A percentile compares a stretch with the other conserved stretches of the same genome.
These are phyloP conservation scores for Gossypium arboreum DNA, from an alignment of 345 rosid genomes.

Conservation along the genomic window DNA sequence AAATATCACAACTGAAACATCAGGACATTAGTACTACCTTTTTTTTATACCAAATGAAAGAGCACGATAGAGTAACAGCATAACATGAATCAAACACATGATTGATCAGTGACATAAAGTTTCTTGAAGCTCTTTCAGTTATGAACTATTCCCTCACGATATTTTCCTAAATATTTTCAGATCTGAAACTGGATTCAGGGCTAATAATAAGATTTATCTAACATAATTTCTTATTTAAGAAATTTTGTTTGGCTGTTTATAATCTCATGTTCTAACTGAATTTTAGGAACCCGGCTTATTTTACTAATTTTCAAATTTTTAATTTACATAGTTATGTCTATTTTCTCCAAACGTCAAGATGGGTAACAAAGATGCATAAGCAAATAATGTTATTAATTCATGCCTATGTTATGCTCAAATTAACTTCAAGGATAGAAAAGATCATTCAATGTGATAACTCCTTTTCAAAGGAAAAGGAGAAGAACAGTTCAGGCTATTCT, in stretches of 20 bases:
- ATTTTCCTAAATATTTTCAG: neutral
- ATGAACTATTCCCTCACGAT: neutral
- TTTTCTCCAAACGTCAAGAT: neutral
- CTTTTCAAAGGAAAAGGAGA: neutral
- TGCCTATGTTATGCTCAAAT: neutral
- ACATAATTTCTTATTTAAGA: neutral
- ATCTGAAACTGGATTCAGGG: neutral
- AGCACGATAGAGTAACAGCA: neutral
- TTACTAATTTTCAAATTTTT: neutral
- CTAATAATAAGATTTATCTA: neutral
- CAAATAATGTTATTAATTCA: neutral
- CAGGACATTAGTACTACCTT: slow-evolving; percentile 5
- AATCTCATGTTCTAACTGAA: neutral
- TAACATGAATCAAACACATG: neutral
- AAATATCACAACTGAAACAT: slow-evolving; percentile 12
- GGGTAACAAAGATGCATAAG: neutral
- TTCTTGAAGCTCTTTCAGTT: slow-evolving; percentile 1
- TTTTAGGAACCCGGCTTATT: neutral
- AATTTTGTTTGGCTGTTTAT: neutral
- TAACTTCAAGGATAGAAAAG: neutral
- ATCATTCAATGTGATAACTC: neutral
- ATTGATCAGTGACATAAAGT: neutral
- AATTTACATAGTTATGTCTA: neutral
- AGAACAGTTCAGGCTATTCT: neutral
- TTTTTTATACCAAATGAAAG: neutral